These are phyloP conservation scores for Alternaria gansuensis DNA, from an alignment of 2,329 filamentous ascomycete genomes.

Conservation along the genomic window DNA sequence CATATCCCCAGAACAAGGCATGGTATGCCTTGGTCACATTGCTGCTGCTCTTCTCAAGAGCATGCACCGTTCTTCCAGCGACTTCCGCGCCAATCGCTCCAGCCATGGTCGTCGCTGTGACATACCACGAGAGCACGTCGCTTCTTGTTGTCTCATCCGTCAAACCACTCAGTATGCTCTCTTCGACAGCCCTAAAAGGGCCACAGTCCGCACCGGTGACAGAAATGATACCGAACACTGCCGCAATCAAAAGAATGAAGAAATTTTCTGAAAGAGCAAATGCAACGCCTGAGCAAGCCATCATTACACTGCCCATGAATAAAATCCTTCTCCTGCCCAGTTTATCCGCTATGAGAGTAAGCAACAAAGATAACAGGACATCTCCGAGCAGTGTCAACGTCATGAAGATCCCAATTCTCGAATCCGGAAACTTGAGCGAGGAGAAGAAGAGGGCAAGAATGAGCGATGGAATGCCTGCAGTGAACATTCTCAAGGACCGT, in stretches of 20 bases:
- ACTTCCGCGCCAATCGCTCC: conserved; percentile 47
- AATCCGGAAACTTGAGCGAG: conserved; percentile 47
- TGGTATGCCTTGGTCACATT: conserved; percentile 52
- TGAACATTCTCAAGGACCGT: conserved; percentile 49
- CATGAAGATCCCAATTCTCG: conserved; percentile 53
- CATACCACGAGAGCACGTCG: conserved; percentile 54
- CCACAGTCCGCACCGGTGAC: conserved; percentile 50
- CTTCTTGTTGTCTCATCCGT: conserved; percentile 48
- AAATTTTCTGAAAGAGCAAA: conserved; percentile 52
- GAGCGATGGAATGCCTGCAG: conserved; percentile 49
- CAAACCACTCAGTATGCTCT: conserved; percentile 50
- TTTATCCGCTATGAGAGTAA: conserved; percentile 53
- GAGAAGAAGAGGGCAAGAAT: conserved; percentile 53
- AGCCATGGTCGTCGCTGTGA: conserved; percentile 50
- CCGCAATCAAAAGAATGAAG: conserved; percentile 50
- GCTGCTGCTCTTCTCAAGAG: conserved; percentile 51
- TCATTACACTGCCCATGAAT: conserved; percentile 49
- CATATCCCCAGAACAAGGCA: conserved; percentile 56
- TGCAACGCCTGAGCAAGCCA: conserved; percentile 48
- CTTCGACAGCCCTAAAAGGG: conserved; percentile 50
- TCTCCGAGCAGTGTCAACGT: conserved; percentile 54
- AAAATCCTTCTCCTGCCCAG: conserved; percentile 49
- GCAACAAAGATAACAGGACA: conserved; percentile 48
- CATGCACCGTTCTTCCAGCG: conserved; percentile 55
- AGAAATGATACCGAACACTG: conserved; percentile 52